Evolutionary conservation across 1,284 basidiomycete genomes (phyloP).

Genomic region (Sanghuangporus baumii): DNA sequence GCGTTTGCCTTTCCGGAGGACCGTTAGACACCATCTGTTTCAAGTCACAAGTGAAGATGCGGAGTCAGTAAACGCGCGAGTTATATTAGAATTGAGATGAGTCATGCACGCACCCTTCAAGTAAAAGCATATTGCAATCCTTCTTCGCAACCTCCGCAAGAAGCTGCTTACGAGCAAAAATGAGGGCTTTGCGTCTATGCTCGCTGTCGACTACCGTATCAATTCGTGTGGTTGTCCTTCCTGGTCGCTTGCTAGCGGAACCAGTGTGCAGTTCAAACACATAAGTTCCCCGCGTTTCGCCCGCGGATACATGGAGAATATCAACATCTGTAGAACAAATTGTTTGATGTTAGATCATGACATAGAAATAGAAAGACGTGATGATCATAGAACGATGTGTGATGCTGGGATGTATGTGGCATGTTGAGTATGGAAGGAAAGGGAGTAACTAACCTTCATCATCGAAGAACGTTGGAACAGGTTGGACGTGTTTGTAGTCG

Average conservation of each 20-base stretch:
- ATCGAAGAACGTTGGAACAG: conserved; percentile 58
- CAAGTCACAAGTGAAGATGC: background rate
- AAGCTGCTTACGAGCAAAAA: conserved; percentile 60
- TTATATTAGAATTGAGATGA: background rate
- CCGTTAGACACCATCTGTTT: conserved; percentile 60
- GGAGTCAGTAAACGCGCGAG: conserved; percentile 14
- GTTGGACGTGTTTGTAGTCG: conserved; percentile 53
- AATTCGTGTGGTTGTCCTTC: background rate
- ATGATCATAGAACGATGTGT: conserved; percentile 11
- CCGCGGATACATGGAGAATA: conserved; percentile 44
- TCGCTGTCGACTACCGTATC: background rate
- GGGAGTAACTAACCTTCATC: conserved; percentile 44
- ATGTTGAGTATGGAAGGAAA: background rate
- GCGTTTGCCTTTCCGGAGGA: conserved; percentile 53
- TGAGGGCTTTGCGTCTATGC: conserved; percentile 40
- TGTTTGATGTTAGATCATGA: conserved; percentile 11
- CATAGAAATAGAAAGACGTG: background rate
- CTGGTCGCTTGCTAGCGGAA: background rate
- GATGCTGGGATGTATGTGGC: conserved; percentile 1
- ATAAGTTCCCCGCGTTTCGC: conserved; percentile 53
- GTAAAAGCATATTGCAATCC: conserved; percentile 56
- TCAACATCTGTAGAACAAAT: conserved; percentile 46
- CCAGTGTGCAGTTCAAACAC: conserved; percentile 46
- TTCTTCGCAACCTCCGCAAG: conserved; percentile 48
- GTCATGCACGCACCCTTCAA: conserved; percentile 52